These are phyloP conservation scores for Nigrospora sphaerica DNA, from an alignment of 2,329 filamentous ascomycete genomes.

Conservation along the genomic window DNA sequence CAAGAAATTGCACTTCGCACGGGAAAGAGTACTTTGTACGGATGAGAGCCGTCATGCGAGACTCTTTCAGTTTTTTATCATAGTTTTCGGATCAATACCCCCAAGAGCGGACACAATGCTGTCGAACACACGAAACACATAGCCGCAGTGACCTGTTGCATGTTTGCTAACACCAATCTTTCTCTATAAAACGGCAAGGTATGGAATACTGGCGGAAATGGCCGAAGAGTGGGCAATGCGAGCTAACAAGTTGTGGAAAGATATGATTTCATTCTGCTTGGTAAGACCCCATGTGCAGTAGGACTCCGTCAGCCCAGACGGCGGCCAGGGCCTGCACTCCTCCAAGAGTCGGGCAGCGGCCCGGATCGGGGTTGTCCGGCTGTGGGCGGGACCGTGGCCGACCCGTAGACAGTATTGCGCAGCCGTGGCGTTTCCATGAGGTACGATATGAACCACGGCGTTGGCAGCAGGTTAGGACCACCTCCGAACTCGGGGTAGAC, in stretches of 20 bases:
- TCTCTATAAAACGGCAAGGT: too few relatives aligned
- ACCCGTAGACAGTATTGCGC: slow-evolving; percentile 53
- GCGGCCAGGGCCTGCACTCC: slow-evolving; percentile 52
- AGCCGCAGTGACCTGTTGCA: too few relatives aligned
- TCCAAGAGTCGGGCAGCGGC: slow-evolving; percentile 58
- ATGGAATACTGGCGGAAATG: too few relatives aligned
- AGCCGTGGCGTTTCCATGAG: slow-evolving; percentile 50
- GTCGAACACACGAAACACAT: too few relatives aligned
- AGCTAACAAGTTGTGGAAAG: too few relatives aligned
- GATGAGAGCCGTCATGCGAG: slow-evolving; percentile 8
- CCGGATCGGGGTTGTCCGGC: slow-evolving; percentile 29
- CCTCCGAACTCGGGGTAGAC: slow-evolving; percentile 86
- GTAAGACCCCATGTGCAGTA: too few relatives aligned
- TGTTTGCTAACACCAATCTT: too few relatives aligned
- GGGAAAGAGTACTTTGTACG: slow-evolving; percentile 28
- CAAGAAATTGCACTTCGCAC: slow-evolving; percentile 24
- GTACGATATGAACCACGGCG: slow-evolving; percentile 63
- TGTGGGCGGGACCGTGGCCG: slow-evolving; percentile 40
- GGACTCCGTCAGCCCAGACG: slow-evolving; percentile 43
- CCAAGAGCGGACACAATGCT: too few relatives aligned
- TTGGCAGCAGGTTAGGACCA: slow-evolving; percentile 68
- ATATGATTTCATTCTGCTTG: too few relatives aligned
- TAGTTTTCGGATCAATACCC: not conserved
- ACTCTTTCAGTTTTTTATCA: not conserved
- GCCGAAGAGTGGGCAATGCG: too few relatives aligned